Conservation (phyloP, 345 rosid genomes). For the Euphorbia lathyris region DNA sequence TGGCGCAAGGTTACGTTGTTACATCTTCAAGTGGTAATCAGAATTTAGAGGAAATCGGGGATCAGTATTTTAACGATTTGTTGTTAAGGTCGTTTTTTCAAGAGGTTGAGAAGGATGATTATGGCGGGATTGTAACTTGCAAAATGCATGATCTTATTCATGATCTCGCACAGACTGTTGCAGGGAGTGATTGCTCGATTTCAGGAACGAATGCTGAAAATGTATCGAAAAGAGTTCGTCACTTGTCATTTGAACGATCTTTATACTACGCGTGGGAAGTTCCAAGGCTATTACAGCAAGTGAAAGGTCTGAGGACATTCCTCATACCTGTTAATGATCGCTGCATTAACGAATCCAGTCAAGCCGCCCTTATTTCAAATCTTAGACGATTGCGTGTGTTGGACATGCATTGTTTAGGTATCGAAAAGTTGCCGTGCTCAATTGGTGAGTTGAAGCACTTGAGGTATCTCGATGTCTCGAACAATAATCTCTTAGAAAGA, state of each 20-base stretch:
- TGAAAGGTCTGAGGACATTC: slow-evolving; percentile 13
- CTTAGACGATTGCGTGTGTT: slow-evolving; percentile 15
- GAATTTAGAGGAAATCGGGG: slow-evolving; percentile 15
- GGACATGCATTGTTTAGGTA: background rate
- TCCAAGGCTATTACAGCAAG: background rate
- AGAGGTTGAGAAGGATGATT: slow-evolving; percentile 11
- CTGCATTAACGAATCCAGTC: background rate
- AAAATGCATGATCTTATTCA: slow-evolving; percentile 25
- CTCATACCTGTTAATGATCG: background rate
- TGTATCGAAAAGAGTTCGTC: slow-evolving; percentile 6
- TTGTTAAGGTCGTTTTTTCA: slow-evolving; percentile 24
- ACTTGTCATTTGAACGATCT: slow-evolving; percentile 9
- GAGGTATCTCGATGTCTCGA: slow-evolving; percentile 20
- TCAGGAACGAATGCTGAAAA: slow-evolving; percentile 6
- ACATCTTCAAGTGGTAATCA: slow-evolving; percentile 1
- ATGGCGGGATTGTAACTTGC: slow-evolving; percentile 2
- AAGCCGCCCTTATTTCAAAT: slow-evolving; percentile 6
- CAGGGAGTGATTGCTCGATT: slow-evolving; percentile 8
- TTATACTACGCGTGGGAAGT: background rate
- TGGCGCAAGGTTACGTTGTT: slow-evolving; percentile 10
- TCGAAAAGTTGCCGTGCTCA: slow-evolving; percentile 14
- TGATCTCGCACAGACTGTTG: slow-evolving; percentile 20
- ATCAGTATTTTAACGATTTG: slow-evolving; percentile 20
- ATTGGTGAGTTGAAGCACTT: slow-evolving; percentile 23
- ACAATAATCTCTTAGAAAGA: slow-evolving; percentile 6